Evolutionary conservation across 1,284 basidiomycete species (phyloP), one percentile per base, ranked within the genome.

Genomic region (Rhodotorula sp.): DNA sequence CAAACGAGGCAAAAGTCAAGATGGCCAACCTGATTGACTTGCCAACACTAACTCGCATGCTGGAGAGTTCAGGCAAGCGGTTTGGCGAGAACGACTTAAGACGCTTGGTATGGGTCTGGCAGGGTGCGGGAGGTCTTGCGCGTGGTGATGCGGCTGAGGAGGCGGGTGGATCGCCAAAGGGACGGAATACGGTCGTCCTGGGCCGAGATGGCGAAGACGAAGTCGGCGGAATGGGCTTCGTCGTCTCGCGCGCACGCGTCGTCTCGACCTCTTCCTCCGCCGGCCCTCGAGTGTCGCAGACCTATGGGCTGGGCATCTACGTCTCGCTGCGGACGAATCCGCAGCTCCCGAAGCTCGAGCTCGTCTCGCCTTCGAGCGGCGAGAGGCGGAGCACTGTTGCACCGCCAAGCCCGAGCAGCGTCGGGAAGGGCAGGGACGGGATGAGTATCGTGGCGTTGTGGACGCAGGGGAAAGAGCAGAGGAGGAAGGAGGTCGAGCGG

Each of bases 371-470:
- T 44, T 44, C 17, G 57, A 59, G 24, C 27, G 49, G 30, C 20
- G 29, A 6, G 36, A n/a, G 51, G 29, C 32, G 13, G 29, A 55
- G 19, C 17, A 51, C 22, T 17, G 29, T 36, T 7, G 36, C 67
- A 44, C 73, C 71, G 11, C 62, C 64, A n/a, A 74, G 71, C 44
- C 71, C 73, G 48, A 65, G 68, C 36, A 71, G 68, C 22, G 62
- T 72, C 17, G 71, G 68, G 0, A 68, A 67, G 54, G 73, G 71
- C 4, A 20, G 71, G 27, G 73, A 74, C 20, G 73, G 73, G 9
- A 74, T 74, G 73, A 74, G 66, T n/a, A 62, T 74, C 46, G 73
- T 73, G 6, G 73, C 70, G 24, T 55, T 74, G 20, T 74, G 73
- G 73, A 73, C 67, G 27, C 66, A 70, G 59, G 73, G 73, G 29